Base-by-base conservation (phyloP, 768 basidiomycete species). In the Sistotremastrum niveocremeum region DNA sequence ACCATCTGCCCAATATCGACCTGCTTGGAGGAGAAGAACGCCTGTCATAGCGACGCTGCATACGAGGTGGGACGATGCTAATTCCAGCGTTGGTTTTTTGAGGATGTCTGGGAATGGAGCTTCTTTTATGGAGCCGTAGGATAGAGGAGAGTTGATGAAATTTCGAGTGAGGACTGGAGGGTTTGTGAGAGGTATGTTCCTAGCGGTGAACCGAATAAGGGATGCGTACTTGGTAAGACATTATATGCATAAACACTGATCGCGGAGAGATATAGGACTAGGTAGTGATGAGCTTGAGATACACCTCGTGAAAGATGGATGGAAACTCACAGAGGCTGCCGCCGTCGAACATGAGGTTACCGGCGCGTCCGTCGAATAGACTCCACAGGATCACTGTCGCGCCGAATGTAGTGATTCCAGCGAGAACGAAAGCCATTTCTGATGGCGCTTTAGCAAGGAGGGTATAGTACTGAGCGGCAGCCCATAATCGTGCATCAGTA, bases 261-360 rank as follows among this genome's bases (percentile, higher is more conserved):
- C n/a, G 82, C 78, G 12, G 73, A 77, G 33, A 70, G 71, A 55
- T 86, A 89, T 49, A 90, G 66, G 63, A 90, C 87, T 90, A 60
- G 9, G 12, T 40, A 35, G 34, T 34, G 35, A 11, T 32, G 48
- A 44, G 44, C 37, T 38, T 28, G 29, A 20, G 10, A 33, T 43
- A 7, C 36, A 34, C 34, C 10, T 31, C 6, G n/a, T 6, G 30
- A 34, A 39, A 9, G 37, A 46, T 36, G 6, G 20, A n/a, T 37
- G 28, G 4, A 30, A 46, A 67, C 84, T 58, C 51, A 89, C 87
- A 84, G 53, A 88, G 80, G 60, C 85, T 88, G 43, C 82, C 87
- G 29, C 87, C 86, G 56, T 90, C 87, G 54, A 90, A 90, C 85
- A 90, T 88, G 57, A 90, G 68, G 61, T 90, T 89, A 33, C 78